Evolutionary conservation across 306 rosid genomes (phyloP).

Genomic region (Dicorynia guianensis): DNA sequence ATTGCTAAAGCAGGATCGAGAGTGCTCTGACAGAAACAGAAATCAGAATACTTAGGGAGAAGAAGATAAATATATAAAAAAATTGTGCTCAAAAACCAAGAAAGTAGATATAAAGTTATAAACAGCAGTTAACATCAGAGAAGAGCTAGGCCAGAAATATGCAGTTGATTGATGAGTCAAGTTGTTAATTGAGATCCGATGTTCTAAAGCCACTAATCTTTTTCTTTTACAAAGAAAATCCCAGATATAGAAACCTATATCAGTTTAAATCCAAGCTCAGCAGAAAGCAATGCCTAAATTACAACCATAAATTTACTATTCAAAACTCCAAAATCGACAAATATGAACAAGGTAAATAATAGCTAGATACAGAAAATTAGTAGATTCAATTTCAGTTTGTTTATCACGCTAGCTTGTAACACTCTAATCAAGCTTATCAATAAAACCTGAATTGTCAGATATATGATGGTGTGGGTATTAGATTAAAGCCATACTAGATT

Average conservation of each 20-base stretch:
- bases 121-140: not conserved
- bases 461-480: not conserved
- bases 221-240: too few relatives aligned
- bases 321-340: not conserved
- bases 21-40: constrained; percentile 62
- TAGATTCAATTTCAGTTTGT: not conserved
- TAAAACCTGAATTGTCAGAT: constrained; percentile 20
- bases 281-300: too few relatives aligned
- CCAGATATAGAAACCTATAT: too few relatives aligned
- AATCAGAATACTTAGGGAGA: constrained; percentile 28
- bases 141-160: not conserved
- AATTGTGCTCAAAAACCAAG: constrained; percentile 17
- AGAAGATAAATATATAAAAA: not conserved
- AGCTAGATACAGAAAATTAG: not conserved
- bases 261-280: too few relatives aligned
- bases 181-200: not conserved
- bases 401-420: not conserved
- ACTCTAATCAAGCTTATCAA: constrained; percentile 1
- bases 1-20: constrained; percentile 73
- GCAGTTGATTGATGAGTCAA: not conserved
- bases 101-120: constrained; percentile 12
- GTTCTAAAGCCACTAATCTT: not conserved
- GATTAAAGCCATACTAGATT: constrained; percentile 12
- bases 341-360: not conserved
- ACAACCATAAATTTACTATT: too few relatives aligned